These are phyloP conservation scores for Panaeolus papilionaceus DNA, from an alignment of 768 basidiomycete genomes.

Conservation along the genomic window DNA sequence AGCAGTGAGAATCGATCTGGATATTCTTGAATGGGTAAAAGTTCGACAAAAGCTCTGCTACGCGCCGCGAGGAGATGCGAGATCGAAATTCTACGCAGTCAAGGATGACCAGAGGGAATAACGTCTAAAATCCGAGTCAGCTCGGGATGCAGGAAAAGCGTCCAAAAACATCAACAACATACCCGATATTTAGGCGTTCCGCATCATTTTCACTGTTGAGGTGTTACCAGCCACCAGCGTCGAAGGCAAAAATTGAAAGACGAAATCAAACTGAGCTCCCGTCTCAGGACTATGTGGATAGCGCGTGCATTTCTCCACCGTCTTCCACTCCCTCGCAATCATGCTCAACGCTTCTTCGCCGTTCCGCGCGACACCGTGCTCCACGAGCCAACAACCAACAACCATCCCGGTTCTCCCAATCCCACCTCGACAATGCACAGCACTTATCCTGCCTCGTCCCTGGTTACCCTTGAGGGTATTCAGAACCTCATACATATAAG, in stretches of 20 bases:
- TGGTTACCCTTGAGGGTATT: constrained; percentile 66
- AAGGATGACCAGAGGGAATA: background rate
- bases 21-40: constrained; percentile 1
- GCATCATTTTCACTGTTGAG: background rate
- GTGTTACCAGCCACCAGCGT: background rate
- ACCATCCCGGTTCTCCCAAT: constrained; percentile 74
- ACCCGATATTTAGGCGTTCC: background rate
- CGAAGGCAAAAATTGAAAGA: constrained; percentile 34
- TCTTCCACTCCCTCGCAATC: constrained; percentile 74
- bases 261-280: constrained; percentile 79
- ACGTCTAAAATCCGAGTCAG: background rate
- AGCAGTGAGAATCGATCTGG: background rate
- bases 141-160: background rate
- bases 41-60: background rate
- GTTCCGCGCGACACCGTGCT: constrained; percentile 63
- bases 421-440: constrained; percentile 82
- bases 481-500: constrained; percentile 65
- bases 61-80: constrained; percentile 7
- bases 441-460: constrained; percentile 59
- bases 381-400: constrained; percentile 78
- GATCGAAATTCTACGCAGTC: background rate
- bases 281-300: constrained; percentile 84
- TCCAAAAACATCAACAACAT: background rate
- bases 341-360: constrained; percentile 69
- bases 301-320: constrained; percentile 77